These are phyloP conservation scores for Akebia trifoliata DNA, from an alignment of 164 flowering plant genomes.

Conservation along the genomic window DNA sequence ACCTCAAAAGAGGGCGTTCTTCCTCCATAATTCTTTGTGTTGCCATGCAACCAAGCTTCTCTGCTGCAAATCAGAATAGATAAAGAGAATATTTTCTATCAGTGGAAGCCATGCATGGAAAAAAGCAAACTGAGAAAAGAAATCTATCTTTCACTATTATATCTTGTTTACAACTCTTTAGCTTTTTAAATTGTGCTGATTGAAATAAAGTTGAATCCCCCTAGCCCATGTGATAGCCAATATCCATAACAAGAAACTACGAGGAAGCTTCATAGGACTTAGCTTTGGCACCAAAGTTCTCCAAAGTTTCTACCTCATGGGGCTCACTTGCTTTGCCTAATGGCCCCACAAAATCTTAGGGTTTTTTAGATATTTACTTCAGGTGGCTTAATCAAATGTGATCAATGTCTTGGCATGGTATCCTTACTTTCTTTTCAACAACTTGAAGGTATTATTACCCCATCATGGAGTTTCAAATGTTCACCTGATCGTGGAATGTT, in stretches of 20 bases:
- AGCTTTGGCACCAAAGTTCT: slow-evolving; percentile 34
- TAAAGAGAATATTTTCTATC: slow-evolving; percentile 42
- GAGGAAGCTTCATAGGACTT: slow-evolving; percentile 37
- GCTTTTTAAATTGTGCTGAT: slow-evolving; percentile 24
- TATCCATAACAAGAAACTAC: slow-evolving; percentile 24
- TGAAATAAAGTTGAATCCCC: slow-evolving; percentile 38
- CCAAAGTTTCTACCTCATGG: slow-evolving; percentile 15
- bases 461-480: slow-evolving; percentile 27
- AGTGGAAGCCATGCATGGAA: slow-evolving; percentile 63
- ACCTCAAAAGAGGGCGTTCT: slow-evolving; percentile 64
- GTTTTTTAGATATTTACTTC: slow-evolving; percentile 22
- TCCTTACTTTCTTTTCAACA: slow-evolving; percentile 26
- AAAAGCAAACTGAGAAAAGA: slow-evolving; percentile 37
- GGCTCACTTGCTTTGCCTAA: slow-evolving; percentile 19
- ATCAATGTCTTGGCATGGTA: slow-evolving; percentile 11
- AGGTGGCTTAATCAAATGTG: not conserved
- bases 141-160: slow-evolving; percentile 35
- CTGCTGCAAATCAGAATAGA: slow-evolving; percentile 49
- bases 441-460: slow-evolving; percentile 17
- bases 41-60: slow-evolving; percentile 86
- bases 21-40: slow-evolving; percentile 49
- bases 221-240: slow-evolving; percentile 48
- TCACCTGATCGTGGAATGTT: slow-evolving; percentile 13
- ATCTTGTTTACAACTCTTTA: slow-evolving; percentile 22
- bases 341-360: slow-evolving; percentile 56